phyloP scores from a whole-genome alignment of 805 yeast genomes.

The Danielia reshetovae region DNA sequence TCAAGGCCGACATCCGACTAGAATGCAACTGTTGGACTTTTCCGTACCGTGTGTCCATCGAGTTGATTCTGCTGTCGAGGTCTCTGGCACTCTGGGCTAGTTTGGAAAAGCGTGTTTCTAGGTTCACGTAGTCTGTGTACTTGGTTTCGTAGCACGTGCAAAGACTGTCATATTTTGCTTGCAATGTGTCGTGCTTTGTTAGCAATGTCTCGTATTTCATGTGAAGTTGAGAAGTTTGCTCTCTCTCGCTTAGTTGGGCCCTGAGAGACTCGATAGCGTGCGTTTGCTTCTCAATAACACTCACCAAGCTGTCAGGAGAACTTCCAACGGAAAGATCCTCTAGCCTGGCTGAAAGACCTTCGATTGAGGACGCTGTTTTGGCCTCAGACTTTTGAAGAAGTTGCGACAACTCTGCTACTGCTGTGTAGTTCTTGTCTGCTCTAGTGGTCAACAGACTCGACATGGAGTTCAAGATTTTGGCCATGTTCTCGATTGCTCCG shows the following conservation, averaged over 20 bases:
- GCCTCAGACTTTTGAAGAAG: not conserved
- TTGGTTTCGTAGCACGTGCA: slow-evolving; percentile 21
- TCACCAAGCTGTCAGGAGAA: too few species aligned
- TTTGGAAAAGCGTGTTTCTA: slow-evolving; percentile 7
- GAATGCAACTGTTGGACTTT: slow-evolving; percentile 24
- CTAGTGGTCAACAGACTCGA: not conserved
- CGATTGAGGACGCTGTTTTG: not conserved
- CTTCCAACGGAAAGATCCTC: not conserved
- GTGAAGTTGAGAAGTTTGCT: not conserved
- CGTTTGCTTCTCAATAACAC: not conserved
- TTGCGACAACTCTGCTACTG: too few species aligned
- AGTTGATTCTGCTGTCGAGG: slow-evolving; percentile 15
- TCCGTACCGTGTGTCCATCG: slow-evolving; percentile 7
- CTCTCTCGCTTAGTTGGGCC: not conserved
- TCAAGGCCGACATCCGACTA: slow-evolving; percentile 14
- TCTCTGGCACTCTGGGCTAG: slow-evolving; percentile 20
- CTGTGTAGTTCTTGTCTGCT: too few species aligned
- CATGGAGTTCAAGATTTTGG: not conserved
- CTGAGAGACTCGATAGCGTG: not conserved
- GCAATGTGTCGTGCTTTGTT: slow-evolving; percentile 7
- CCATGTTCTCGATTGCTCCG: not conserved
- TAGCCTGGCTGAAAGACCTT: not conserved
- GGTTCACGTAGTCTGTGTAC: slow-evolving; percentile 11
- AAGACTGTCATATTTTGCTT: slow-evolving; percentile 19
- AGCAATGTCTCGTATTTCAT: slow-evolving; percentile 1